phyloP scores from a whole-genome alignment of 1,284 basidiomycete genomes.

The Apiotrichum porosum region DNA sequence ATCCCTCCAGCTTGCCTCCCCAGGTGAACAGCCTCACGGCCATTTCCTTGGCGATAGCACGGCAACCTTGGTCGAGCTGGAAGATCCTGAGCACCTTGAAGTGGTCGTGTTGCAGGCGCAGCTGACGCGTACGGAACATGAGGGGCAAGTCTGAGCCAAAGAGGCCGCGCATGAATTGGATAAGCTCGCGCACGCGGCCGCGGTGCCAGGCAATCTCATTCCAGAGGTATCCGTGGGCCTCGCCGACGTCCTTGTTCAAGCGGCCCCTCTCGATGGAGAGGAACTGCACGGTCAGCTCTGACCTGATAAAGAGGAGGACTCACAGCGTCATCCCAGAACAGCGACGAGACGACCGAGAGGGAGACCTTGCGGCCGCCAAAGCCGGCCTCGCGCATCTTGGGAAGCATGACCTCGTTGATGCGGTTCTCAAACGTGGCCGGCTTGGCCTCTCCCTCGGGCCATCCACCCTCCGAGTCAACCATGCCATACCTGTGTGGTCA shows the following conservation, averaged over 20 bases:
- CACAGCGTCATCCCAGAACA: slow-evolving; percentile 27
- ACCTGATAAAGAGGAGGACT: too few species aligned
- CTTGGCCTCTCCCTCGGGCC: slow-evolving; percentile 10
- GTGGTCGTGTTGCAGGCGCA: slow-evolving; percentile 8
- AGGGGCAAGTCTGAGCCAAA: slow-evolving; percentile 9
- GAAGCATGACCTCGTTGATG: slow-evolving; percentile 15
- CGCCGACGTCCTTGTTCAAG: slow-evolving; percentile 1
- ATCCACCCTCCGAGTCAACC: slow-evolving; percentile 20
- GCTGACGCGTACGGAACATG: slow-evolving; percentile 25
- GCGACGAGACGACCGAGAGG: slow-evolving; percentile 10
- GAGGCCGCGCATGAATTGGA: slow-evolving; percentile 7
- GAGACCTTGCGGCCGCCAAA: slow-evolving; percentile 9
- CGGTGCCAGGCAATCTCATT: slow-evolving; percentile 24
- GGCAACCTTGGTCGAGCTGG: slow-evolving; percentile 25
- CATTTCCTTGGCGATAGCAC: slow-evolving; percentile 16
- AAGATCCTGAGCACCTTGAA: slow-evolving; percentile 19
- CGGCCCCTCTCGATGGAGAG: neutral
- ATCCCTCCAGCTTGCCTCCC: slow-evolving; percentile 12
- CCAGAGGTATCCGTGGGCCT: slow-evolving; percentile 17
- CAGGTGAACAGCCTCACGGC: slow-evolving; percentile 18
- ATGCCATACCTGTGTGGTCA: slow-evolving; percentile 17
- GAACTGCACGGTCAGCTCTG: too few species aligned
- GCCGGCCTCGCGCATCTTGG: slow-evolving; percentile 12
- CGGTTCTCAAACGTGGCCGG: slow-evolving; percentile 20
- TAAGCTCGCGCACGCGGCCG: slow-evolving; percentile 13